Base-by-base conservation (phyloP, 306 rosid genomes). In the Medicago ruthenica region DNA sequence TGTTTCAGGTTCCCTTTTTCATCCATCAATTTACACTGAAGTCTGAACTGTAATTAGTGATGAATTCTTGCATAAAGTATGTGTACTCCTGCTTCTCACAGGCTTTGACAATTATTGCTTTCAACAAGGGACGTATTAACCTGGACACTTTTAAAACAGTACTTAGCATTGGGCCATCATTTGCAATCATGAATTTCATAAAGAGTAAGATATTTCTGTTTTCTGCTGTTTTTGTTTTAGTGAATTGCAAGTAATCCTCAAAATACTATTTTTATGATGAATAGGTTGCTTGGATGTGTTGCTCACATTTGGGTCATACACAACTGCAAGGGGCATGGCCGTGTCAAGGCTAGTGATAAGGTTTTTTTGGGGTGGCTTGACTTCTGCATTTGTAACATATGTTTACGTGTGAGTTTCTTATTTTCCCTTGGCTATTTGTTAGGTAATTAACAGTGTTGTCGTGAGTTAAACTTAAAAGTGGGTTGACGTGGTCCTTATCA, bases 311-410 rank as follows among this genome's bases (percentile, higher is more conserved):
- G 98, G 98, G 79, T 97, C 98, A 17, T 92, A 95, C 88, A 80
- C 81, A 22, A 84, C 93, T 53, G 97, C 98, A 77, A 87, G 98
- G 87, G 98, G 93, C 80, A 92, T 95, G 98, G 98, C 98, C 74
- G 86, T 95, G 82, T 95, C 98, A 75, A 92, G 97, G 84, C 73
- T 92, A 70, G 93, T 92, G 59, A 95, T 95, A 84, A 88, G 90
- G 84, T 95, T 95, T 70, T 89, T 95, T 82, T 95, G 97, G 97
- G 87, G 91, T 83, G 97, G 96, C 77, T 88, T 88, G 88, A 81
- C 80, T 85, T 95, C 98, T 12, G 91, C 48, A 8, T 71, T 75
- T 70, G 88, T 95, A 77, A 90, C 91, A 39, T 95, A 90, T 80
- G 42, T 95, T 57, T 95, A 92, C 74, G 14, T 92, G 98, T 95